These are phyloP conservation scores for Sphaerulina musiva DNA, from an alignment of 2,329 filamentous ascomycete species.

Conservation along the genomic window DNA sequence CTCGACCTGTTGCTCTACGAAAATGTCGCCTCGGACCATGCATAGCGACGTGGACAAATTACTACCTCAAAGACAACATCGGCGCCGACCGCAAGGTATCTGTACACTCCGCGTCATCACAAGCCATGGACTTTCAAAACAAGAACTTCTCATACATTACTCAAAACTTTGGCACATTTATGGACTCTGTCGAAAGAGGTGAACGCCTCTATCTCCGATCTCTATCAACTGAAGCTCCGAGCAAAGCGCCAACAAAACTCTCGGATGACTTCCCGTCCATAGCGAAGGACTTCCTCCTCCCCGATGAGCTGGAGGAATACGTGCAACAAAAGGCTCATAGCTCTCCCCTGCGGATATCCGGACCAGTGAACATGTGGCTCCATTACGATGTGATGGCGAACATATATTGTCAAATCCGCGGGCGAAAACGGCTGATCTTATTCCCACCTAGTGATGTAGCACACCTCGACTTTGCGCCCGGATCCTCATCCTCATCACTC, in stretches of 20 bases:
- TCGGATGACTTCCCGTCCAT: conserved; percentile 64
- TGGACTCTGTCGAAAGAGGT: conserved; percentile 54
- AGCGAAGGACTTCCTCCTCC: conserved; percentile 63
- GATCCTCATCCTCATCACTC: conserved; percentile 71
- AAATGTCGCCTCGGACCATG: conserved; percentile 62
- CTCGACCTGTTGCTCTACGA: conserved; percentile 60
- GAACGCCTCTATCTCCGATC: conserved; percentile 70
- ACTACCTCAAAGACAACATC: conserved; percentile 59
- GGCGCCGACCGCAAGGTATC: conserved; percentile 60
- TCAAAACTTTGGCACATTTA: conserved; percentile 60
- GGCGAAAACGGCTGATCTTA: conserved; percentile 65
- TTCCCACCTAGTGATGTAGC: conserved; percentile 72
- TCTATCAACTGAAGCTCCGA: conserved; percentile 62
- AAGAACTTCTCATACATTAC: conserved; percentile 79
- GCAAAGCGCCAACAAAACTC: conserved; percentile 63
- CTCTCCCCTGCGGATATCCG: conserved; percentile 72
- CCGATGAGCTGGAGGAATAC: conserved; percentile 49
- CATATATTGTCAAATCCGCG: conserved; percentile 70
- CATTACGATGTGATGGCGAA: conserved; percentile 92
- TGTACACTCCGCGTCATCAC: conserved; percentile 60
- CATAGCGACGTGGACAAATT: conserved; percentile 58
- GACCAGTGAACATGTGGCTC: conserved; percentile 78
- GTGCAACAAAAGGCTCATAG: conserved; percentile 63
- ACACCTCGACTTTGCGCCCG: conserved; percentile 63
- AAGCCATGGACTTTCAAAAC: conserved; percentile 69